Conservation (phyloP, 2,329 filamentous ascomycete genomes). For the Onygenales sp. region DNA sequence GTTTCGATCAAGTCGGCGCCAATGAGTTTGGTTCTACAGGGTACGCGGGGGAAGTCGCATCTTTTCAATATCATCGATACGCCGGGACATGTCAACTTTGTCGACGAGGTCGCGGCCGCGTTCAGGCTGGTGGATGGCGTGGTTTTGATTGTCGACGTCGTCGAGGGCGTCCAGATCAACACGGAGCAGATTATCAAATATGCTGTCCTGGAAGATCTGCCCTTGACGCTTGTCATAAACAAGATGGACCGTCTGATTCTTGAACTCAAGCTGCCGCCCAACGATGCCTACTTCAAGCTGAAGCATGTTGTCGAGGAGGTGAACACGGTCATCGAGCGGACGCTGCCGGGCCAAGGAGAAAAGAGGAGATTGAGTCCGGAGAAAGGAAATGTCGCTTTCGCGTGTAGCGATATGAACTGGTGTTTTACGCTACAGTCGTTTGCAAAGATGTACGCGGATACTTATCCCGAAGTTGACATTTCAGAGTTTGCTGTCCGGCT, state of each 20-base stretch:
- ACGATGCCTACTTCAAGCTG: slow-evolving; percentile 96
- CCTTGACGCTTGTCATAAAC: slow-evolving; percentile 84
- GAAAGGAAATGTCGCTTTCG: slow-evolving; percentile 96
- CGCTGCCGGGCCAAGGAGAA: slow-evolving; percentile 70
- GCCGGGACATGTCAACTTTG: slow-evolving; percentile 95
- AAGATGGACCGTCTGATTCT: slow-evolving; percentile 95
- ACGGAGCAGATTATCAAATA: slow-evolving; percentile 97
- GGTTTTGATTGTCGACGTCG: slow-evolving; percentile 87
- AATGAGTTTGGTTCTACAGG: slow-evolving; percentile 86
- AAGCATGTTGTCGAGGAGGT: slow-evolving; percentile 98
- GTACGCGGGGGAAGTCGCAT: slow-evolving; percentile 87
- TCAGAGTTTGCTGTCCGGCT: slow-evolving; percentile 75
- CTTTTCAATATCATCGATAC: slow-evolving; percentile 93
- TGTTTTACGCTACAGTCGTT: slow-evolving; percentile 93
- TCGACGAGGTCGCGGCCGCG: slow-evolving; percentile 87
- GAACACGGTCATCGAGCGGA: slow-evolving; percentile 88
- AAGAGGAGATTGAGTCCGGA: slow-evolving; percentile 80
- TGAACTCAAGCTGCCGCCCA: slow-evolving; percentile 86
- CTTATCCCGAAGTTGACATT: slow-evolving; percentile 70
- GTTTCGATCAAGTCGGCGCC: slow-evolving; percentile 87
- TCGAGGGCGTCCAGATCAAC: slow-evolving; percentile 98
- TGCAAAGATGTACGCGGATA: slow-evolving; percentile 90
- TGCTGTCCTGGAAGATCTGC: slow-evolving; percentile 79
- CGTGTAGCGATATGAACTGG: slow-evolving; percentile 89
- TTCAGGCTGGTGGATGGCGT: slow-evolving; percentile 83